Percentiles rank a stretch among this genome's conserved stretches.
Evolutionary conservation across 768 basidiomycete genomes (phyloP).

Genomic region (Leccinum subtestaceum): DNA sequence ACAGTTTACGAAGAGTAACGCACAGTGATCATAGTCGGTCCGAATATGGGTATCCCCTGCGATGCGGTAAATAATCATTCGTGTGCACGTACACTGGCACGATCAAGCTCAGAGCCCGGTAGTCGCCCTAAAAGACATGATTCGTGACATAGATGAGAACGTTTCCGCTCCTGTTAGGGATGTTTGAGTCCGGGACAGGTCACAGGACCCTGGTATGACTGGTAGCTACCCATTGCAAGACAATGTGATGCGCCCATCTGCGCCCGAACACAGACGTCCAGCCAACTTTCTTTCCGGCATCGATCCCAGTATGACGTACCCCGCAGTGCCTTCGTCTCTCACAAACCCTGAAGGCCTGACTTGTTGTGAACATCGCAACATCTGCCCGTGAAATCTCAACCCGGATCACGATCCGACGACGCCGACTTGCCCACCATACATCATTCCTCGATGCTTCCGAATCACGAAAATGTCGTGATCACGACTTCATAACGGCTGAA

Average conservation of each 20-base stretch:
- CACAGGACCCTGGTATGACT: neutral
- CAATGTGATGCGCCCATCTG: neutral
- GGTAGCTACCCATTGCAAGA: neutral
- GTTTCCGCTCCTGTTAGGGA: neutral
- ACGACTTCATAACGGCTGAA: neutral
- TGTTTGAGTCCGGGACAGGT: neutral
- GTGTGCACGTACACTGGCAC: too few relatives aligned
- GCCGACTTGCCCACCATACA: neutral
- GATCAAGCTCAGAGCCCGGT: too few relatives aligned
- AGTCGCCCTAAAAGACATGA: too few relatives aligned
- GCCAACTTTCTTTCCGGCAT: neutral
- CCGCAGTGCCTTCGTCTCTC: neutral
- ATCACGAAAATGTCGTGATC: neutral
- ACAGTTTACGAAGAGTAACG: too few relatives aligned
- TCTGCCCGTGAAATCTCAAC: neutral
- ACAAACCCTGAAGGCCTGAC: neutral
- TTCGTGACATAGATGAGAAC: neutral
- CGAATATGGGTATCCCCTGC: too few relatives aligned
- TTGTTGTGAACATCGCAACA: neutral
- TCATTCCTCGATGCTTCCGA: neutral
- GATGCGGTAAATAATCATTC: too few relatives aligned
- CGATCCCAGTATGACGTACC: neutral
- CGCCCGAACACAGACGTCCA: neutral
- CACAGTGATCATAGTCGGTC: too few relatives aligned
- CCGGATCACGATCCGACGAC: neutral